phyloP scores from a whole-genome alignment of 2,329 filamentous ascomycete species.

The Cladosporium oxysporum region DNA sequence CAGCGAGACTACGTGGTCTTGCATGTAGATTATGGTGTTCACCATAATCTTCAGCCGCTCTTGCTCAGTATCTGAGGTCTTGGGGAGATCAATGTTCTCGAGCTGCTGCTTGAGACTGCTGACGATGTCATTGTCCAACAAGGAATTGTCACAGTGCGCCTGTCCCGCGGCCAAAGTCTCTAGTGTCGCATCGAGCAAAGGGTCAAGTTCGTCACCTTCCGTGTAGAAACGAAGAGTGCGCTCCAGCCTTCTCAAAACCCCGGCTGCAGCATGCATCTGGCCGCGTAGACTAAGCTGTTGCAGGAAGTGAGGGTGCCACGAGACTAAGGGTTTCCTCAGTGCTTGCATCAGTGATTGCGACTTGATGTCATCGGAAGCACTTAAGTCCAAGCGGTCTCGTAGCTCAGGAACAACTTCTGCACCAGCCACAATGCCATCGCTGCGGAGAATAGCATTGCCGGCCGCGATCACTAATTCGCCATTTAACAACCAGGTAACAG shows the following conservation, averaged over 20 bases:
- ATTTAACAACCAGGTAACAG: conserved; percentile 70
- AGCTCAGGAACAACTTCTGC: conserved; percentile 55
- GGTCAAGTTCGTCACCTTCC: conserved; percentile 77
- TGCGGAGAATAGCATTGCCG: conserved; percentile 87
- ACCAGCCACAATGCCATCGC: conserved; percentile 72
- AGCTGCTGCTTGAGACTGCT: conserved; percentile 33
- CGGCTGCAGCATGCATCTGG: conserved; percentile 70
- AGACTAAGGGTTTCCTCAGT: conserved; percentile 81
- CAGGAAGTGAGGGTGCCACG: conserved; percentile 90
- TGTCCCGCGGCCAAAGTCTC: conserved; percentile 51
- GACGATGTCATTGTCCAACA: conserved; percentile 27
- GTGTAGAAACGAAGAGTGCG: conserved; percentile 79
- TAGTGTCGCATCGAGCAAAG: conserved; percentile 60
- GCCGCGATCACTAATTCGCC: conserved; percentile 85
- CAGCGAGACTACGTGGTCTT: conserved; percentile 30
- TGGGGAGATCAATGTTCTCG: conserved; percentile 53
- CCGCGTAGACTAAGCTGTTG: conserved; percentile 83
- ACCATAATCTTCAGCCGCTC: conserved; percentile 30
- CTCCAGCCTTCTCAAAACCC: conserved; percentile 70
- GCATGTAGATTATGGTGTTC: conserved; percentile 30
- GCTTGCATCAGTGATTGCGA: conserved; percentile 21
- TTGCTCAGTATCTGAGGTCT: conserved; percentile 30
- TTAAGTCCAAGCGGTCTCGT: conserved; percentile 16
- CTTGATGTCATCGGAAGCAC: neutral
- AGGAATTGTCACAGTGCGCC: conserved; percentile 30